phyloP scores from a whole-genome alignment of 2,329 filamentous ascomycete genomes.

The Hypoxylon sp. region DNA sequence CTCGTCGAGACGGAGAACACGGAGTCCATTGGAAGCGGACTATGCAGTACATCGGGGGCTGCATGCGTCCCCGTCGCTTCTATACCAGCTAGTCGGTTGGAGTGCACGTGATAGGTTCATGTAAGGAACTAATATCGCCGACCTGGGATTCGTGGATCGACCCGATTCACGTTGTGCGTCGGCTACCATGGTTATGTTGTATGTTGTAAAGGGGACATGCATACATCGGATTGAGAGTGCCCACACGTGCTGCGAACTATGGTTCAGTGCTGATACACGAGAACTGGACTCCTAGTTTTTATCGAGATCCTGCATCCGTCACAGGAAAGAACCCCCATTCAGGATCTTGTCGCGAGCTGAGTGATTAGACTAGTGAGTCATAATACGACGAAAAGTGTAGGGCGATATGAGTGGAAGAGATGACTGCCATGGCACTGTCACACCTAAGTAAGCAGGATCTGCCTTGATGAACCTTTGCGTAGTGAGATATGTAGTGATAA shows the following conservation, averaged over 20 bases:
- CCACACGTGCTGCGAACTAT: constrained; percentile 46
- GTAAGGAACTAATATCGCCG: constrained; percentile 18
- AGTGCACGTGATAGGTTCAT: constrained; percentile 52
- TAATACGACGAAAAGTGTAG: constrained; percentile 30
- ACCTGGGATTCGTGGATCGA: constrained; percentile 29
- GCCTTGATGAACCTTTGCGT: constrained; percentile 1
- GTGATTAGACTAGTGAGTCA: constrained; percentile 49
- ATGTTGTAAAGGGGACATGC: constrained; percentile 24
- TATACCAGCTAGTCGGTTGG: constrained; percentile 54
- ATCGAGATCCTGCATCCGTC: constrained; percentile 61
- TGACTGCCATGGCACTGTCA: constrained; percentile 58
- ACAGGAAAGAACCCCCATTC: constrained; percentile 46
- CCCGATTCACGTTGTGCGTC: constrained; percentile 24
- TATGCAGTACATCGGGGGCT: constrained; percentile 51
- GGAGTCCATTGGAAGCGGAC: constrained; percentile 44
- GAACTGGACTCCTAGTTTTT: constrained; percentile 63
- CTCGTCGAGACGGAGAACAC: constrained; percentile 53
- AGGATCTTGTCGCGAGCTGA: constrained; percentile 57
- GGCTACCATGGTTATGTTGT: constrained; percentile 18
- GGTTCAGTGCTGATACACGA: constrained; percentile 61
- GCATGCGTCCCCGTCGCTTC: constrained; percentile 49
- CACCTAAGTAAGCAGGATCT: constrained; percentile 55
- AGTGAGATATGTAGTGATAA: constrained; percentile 12
- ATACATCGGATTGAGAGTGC: constrained; percentile 20
- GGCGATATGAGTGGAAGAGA: constrained; percentile 51